These are phyloP conservation scores for Sextonia rubra DNA, from an alignment of 164 flowering plant genomes.

Conservation along the genomic window DNA sequence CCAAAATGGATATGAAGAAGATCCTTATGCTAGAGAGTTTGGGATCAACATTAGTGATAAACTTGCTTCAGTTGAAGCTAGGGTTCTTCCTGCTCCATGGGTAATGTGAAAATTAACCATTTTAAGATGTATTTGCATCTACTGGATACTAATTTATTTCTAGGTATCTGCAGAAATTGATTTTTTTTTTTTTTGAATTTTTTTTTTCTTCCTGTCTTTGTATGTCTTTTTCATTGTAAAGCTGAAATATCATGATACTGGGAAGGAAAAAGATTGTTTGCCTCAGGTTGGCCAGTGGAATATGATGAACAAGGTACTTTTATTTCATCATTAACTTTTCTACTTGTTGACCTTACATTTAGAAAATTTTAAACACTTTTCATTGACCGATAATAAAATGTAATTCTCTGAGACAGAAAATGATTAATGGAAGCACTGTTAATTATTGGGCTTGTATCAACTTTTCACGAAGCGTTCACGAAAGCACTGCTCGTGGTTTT, in stretches of 20 bases:
- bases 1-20: conserved; percentile 47
- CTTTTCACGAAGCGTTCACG: conserved; percentile 53
- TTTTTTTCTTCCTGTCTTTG: neutral
- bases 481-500: conserved; percentile 46
- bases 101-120: conserved; percentile 24
- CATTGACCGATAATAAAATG: neutral
- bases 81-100: conserved; percentile 76
- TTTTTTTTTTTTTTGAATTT: neutral
- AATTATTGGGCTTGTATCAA: conserved; percentile 62
- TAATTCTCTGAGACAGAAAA: conserved; percentile 30
- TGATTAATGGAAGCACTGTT: conserved; percentile 62
- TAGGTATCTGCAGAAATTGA: neutral
- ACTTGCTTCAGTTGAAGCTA: conserved; percentile 57
- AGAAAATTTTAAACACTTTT: neutral
- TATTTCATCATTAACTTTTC: neutral
- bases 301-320: conserved; percentile 65
- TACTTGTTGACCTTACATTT: neutral
- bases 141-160: neutral
- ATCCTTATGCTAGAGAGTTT: conserved; percentile 60
- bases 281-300: conserved; percentile 79
- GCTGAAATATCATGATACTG: conserved; percentile 66
- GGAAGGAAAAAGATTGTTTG: conserved; percentile 53
- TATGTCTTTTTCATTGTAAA: conserved; percentile 12
- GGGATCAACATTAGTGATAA: conserved; percentile 44
- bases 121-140: neutral